Base-by-base conservation (phyloP, 2,329 filamentous ascomycete species). In the Colletotrichum chrysophilum region DNA sequence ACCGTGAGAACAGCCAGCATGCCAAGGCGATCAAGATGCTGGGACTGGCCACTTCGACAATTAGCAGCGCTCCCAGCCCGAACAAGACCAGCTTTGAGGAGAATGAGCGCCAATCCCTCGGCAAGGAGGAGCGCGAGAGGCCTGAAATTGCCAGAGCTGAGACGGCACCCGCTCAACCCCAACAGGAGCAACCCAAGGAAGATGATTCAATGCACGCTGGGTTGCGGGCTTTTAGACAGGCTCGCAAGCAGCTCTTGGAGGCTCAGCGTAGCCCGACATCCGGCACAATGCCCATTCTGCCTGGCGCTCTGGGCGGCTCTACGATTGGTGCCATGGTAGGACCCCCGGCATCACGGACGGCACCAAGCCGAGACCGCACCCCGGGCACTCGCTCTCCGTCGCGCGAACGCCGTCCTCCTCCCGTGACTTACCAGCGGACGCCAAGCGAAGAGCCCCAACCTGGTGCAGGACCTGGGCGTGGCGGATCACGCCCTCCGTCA, bases 11-110 rank as follows among this genome's bases (percentile, higher is more conserved):
- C 8, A 84, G 84, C 10, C 88, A 85, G 74, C 70, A 69, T n/a
- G 83, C 88, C 4, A 94, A 93, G 80, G 86, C 89, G 0, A 89
- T 90, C 82, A 94, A 92, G 83, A 89, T 93, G 81, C 87, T 93
- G 13, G 92, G 92, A 4, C 83, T 93, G 16, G 88, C 88, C 10
- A 82, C 84, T 10, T 79, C 85, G 5, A 85, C 85, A 4, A 84
- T 86, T 77, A 85, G 82, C 52, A 85, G 83, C 14, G 81, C 86
- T 3, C 83, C 86, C 1, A 87, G 86, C 13, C 84, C 86, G 5
- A 80, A 80, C 14, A 88, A 85, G 76, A 78, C 80, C 24, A 81
- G 80, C 2, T 84, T 84, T 58, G 85, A 86, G 4, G 84, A 84
- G 28, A 80, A 81, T 76, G 82, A 83, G 10, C 62, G 76, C 4